Evolutionary conservation across 2,329 filamentous ascomycete genomes (phyloP), one percentile per base, ranked within the genome.

Genomic region (Sarocladiaceae sp.): DNA sequence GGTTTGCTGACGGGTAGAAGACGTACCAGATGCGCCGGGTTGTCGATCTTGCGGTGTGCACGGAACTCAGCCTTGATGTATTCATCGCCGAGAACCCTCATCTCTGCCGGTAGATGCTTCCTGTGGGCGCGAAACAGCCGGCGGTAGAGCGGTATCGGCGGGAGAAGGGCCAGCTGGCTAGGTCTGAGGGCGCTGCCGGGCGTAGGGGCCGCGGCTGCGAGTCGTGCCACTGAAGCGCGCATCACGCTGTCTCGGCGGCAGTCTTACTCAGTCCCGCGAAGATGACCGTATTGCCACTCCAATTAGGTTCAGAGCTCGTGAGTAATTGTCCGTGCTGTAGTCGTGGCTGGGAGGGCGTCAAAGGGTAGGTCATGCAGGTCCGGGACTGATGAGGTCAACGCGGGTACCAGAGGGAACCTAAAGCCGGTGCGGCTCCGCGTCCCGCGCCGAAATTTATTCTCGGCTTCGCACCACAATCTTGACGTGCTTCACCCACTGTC

Each of bases 51-150:
- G 48, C 76, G 77, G 59, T 97, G 93, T 1, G 85, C 84, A 48
- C 88, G 77, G 55, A 97, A 98, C 68, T 98, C 93, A 35, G 81
- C 79, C 68, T 94, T 96, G 62, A 97, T 74, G 64, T 97, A 98
- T 62, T 89, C 80, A 59, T 98, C 93, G 4, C 93, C 93, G 6
- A 98, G 68, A 4, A 95, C 47, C 27, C 93, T 81, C 81, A 81
- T 78, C 45, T 95, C 84, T 2, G 66, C 55, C 0, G 83, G 81
- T 9, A 98, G 70, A 55, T 84, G 76, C 57, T 83, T 88, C 53
- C 93, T 80, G 66, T 98, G 93, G 3, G 86, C 82, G 51, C 93
- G 83, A 23, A 98, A 73, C 20, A 98, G 69, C 27, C 93, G 82
- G 48, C 93, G 80, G 69, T 97, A 98, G 7, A 98, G 76, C 2